Percentiles rank a stretch among this genome's conserved stretches.
Conservation (phyloP, 176 grass and related monocot species). For the Chrysopogon serrulatus region DNA sequence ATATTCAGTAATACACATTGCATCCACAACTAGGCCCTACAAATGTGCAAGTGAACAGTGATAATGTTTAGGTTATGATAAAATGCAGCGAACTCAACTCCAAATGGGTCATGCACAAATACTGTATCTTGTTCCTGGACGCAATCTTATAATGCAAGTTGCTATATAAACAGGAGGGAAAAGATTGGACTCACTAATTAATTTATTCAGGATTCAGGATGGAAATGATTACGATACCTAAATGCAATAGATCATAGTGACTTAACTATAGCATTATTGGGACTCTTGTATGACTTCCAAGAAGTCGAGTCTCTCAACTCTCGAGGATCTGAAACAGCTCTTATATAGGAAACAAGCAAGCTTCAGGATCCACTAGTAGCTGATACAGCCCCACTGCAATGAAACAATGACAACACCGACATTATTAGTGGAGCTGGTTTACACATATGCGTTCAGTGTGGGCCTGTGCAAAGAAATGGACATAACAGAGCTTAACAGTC, state of each 20-base stretch:
- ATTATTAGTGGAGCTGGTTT: slow-evolving; percentile 43
- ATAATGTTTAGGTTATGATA: neutral
- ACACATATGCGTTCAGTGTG: slow-evolving; percentile 8
- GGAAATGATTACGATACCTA: neutral
- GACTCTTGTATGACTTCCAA: neutral
- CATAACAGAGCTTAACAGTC: slow-evolving; percentile 8
- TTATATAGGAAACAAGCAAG: slow-evolving; percentile 32
- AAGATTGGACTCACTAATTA: neutral
- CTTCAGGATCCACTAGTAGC: neutral
- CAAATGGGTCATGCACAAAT: neutral
- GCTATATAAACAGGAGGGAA: neutral
- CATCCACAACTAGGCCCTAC: slow-evolving; percentile 12
- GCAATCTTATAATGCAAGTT: neutral
- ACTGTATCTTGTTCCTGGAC: neutral
- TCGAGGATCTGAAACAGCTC: neutral
- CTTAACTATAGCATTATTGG: neutral
- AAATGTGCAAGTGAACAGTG: neutral
- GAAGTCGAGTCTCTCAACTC: neutral
- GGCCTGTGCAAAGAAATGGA: slow-evolving; percentile 19
- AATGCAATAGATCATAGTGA: neutral
- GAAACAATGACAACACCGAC: slow-evolving; percentile 12
- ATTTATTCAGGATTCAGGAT: neutral
- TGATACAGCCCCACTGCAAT: slow-evolving; percentile 6
- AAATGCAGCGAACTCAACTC: neutral
- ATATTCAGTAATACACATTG: neutral